Conservation (phyloP, 192 early-diverging fungal species). For the Geosiphon pyriformis region DNA sequence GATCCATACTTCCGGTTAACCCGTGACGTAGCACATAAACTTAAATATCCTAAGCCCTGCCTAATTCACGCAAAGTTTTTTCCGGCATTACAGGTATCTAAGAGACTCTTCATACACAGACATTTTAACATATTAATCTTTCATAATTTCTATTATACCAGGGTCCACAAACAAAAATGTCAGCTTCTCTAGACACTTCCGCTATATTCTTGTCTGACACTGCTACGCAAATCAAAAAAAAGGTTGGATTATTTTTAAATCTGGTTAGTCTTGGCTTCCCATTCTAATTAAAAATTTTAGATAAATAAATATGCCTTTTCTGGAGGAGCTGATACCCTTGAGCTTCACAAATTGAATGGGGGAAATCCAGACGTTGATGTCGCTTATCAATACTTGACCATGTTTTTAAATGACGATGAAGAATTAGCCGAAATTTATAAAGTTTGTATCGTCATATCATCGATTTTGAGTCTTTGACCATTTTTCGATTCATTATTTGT, state of each 20-base stretch:
- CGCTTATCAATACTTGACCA: slow-evolving; percentile 85
- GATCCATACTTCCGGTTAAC: slow-evolving; percentile 99
- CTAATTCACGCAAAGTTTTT: slow-evolving; percentile 94
- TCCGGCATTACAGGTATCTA: slow-evolving; percentile 73
- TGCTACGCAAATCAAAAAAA: slow-evolving; percentile 90
- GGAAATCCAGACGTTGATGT: slow-evolving; percentile 96
- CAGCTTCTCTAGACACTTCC: slow-evolving; percentile 78
- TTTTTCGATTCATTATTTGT: not conserved
- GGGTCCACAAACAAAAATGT: slow-evolving; percentile 92
- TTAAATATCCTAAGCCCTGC: slow-evolving; percentile 95
- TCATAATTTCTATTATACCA: slow-evolving; percentile 30
- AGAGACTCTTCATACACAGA: not conserved
- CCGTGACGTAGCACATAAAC: slow-evolving; percentile 82
- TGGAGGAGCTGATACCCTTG: slow-evolving; percentile 82
- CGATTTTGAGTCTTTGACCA: not conserved
- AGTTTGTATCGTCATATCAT: slow-evolving; percentile 17
- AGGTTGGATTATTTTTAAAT: slow-evolving; percentile 32
- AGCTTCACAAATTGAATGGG: slow-evolving; percentile 74
- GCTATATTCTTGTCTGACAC: slow-evolving; percentile 94
- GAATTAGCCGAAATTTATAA: slow-evolving; percentile 66
- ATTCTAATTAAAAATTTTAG: slow-evolving; percentile 24
- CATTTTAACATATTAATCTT: slow-evolving; percentile 2
- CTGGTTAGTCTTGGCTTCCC: not conserved
- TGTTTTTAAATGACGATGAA: slow-evolving; percentile 93
- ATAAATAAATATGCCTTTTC: slow-evolving; percentile 94